Percentiles rank a stretch among this genome's conserved stretches.
Evolutionary conservation across 2,329 filamentous ascomycete genomes (phyloP).

Genomic region (Colletotrichum sp.): DNA sequence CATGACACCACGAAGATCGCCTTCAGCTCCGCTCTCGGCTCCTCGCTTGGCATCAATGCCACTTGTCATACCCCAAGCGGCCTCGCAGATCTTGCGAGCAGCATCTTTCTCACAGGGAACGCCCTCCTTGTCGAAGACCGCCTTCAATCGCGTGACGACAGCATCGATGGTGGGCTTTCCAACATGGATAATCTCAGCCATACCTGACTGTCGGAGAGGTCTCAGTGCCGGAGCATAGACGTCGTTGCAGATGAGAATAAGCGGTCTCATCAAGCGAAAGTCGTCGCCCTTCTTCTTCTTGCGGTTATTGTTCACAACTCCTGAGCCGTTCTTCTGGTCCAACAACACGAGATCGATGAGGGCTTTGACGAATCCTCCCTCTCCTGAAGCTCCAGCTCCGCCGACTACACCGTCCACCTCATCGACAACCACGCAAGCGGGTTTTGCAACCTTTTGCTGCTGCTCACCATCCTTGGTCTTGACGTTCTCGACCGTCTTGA

Average conservation of each 20-base stretch:
- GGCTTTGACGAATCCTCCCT: conserved; percentile 95
- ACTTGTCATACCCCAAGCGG: conserved; percentile 79
- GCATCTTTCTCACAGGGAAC: conserved; percentile 90
- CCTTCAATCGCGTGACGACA: conserved; percentile 80
- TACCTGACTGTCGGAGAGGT: conserved; percentile 80
- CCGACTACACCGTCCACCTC: conserved; percentile 95
- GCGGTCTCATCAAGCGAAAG: conserved; percentile 84
- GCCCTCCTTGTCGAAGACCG: conserved; percentile 86
- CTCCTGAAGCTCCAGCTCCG: conserved; percentile 77
- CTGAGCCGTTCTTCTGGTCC: conserved; percentile 76
- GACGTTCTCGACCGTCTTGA: conserved; percentile 74
- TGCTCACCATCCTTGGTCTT: conserved; percentile 53
- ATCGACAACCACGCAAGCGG: conserved; percentile 92
- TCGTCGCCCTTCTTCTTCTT: conserved; percentile 81
- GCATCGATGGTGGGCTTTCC: conserved; percentile 88
- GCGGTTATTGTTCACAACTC: conserved; percentile 32
- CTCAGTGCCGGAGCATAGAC: conserved; percentile 90
- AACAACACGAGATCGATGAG: conserved; percentile 87
- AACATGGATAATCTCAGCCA: conserved; percentile 91
- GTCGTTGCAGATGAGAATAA: conserved; percentile 97
- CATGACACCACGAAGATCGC: conserved; percentile 82
- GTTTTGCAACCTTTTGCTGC: conserved; percentile 76
- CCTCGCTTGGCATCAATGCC: conserved; percentile 73
- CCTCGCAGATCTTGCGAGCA: conserved; percentile 82
- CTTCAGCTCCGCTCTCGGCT: conserved; percentile 70